Percentiles rank a stretch among this genome's conserved stretches.
Conservation (phyloP, 129 eudicot species). For the Logfia minima region DNA sequence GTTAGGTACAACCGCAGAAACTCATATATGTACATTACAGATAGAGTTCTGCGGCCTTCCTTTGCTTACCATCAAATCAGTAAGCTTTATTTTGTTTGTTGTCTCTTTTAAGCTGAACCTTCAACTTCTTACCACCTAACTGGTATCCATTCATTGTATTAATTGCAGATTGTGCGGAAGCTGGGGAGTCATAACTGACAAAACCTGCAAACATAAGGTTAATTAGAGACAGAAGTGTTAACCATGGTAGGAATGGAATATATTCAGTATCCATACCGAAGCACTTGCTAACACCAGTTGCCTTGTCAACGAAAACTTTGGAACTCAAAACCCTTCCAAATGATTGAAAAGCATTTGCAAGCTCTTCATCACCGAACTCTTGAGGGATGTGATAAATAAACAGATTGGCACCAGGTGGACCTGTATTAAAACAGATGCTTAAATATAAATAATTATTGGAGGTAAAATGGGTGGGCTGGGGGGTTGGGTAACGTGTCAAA, state of each 20-base stretch:
- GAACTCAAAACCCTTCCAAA: conserved; percentile 91
- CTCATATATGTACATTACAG: conserved; percentile 38
- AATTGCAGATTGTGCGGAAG: conserved; percentile 87
- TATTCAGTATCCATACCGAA: conserved; percentile 54
- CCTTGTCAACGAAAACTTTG: conserved; percentile 90
- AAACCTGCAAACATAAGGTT: conserved; percentile 55
- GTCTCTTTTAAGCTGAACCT: conserved; percentile 96
- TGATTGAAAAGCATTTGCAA: conserved; percentile 75
- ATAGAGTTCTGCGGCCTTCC: conserved; percentile 45
- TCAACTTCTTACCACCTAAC: conserved; percentile 93
- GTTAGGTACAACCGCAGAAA: conserved; percentile 36
- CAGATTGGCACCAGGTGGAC: conserved; percentile 94
- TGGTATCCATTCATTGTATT: conserved; percentile 87
- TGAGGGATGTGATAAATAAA: conserved; percentile 96
- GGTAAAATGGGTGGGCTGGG: neutral
- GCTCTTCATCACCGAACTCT: conserved; percentile 91
- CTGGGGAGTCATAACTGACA: conserved; percentile 86
- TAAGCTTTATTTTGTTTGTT: conserved; percentile 71
- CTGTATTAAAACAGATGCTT: conserved; percentile 41
- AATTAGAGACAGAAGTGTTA: conserved; percentile 20
- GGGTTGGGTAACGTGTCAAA: neutral
- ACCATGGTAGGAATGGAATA: neutral
- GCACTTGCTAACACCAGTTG: conserved; percentile 90
- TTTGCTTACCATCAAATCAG: conserved; percentile 52
- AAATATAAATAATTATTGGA: neutral